Percentiles rank a stretch among this genome's conserved stretches.
phyloP scores from a whole-genome alignment of 768 basidiomycete genomes.

The Mycena rebaudengoi region DNA sequence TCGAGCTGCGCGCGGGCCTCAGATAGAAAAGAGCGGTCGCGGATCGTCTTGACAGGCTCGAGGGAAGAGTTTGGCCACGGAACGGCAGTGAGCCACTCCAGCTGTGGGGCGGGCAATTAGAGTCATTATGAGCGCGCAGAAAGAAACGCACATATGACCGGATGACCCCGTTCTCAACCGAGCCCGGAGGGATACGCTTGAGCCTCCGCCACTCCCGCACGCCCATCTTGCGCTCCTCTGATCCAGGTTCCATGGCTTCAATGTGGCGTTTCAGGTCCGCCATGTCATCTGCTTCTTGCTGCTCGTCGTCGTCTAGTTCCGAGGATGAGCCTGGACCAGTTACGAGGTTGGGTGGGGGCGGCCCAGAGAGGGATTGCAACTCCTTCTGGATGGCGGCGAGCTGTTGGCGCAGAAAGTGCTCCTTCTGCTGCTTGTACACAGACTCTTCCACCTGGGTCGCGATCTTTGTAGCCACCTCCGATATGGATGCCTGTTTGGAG shows the following conservation, averaged over 20 bases:
- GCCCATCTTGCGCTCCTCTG: conserved; percentile 85
- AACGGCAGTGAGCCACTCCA: conserved; percentile 88
- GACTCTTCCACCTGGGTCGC: conserved; percentile 83
- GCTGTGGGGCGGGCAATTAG: conserved; percentile 47
- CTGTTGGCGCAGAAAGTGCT: conserved; percentile 86
- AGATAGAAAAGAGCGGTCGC: conserved; percentile 66
- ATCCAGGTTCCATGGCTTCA: conserved; percentile 74
- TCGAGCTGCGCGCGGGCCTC: conserved; percentile 85
- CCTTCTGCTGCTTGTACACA: conserved; percentile 89
- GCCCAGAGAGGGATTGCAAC: conserved; percentile 48
- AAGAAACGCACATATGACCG: conserved; percentile 72
- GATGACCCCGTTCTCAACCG: conserved; percentile 91
- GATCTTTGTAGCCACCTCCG: conserved; percentile 84
- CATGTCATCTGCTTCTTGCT: conserved; percentile 83
- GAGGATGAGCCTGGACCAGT: conserved; percentile 44
- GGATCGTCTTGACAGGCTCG: conserved; percentile 36
- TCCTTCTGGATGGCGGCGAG: conserved; percentile 83
- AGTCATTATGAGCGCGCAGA: conserved; percentile 17
- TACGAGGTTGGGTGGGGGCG: conserved; percentile 19
- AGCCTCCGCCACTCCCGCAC: conserved; percentile 85
- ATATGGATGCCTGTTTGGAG: conserved; percentile 78
- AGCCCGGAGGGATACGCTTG: conserved; percentile 88
- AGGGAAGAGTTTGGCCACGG: conserved; percentile 78
- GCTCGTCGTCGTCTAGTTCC: conserved; percentile 80
- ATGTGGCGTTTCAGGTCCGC: conserved; percentile 76